Conservation (phyloP, 768 basidiomycete species). For the Sporobolomyces pararoseus region DNA sequence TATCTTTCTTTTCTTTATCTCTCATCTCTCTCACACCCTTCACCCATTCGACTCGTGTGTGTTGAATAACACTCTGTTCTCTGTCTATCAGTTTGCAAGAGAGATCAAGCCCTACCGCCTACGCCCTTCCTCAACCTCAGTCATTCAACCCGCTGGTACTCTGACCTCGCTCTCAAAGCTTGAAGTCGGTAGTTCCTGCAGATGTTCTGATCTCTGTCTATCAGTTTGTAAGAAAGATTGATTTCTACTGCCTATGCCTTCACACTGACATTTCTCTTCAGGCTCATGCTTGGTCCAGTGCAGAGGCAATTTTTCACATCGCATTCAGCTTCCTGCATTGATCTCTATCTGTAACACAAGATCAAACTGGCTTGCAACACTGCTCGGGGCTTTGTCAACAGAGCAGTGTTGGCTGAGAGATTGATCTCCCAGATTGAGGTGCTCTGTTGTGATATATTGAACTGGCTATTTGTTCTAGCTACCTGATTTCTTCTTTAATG, state of each 20-base stretch:
- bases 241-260: background rate
- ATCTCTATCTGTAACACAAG: too few species aligned
- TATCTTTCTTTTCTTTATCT: background rate
- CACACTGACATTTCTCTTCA: slow-evolving; percentile 3
- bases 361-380: too few species aligned
- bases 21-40: background rate
- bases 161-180: slow-evolving; percentile 4
- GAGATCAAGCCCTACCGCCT: background rate
- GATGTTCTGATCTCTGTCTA: background rate
- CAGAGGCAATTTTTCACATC: too few species aligned
- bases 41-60: too few species aligned
- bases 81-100: background rate
- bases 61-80: background rate
- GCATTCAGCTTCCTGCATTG: too few species aligned
- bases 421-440: too few species aligned
- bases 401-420: too few species aligned
- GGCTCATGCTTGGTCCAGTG: too few species aligned
- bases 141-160: background rate
- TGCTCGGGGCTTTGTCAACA: too few species aligned
- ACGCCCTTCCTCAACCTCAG: background rate
- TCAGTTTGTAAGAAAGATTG: background rate
- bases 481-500: too few species aligned
- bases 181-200: slow-evolving; percentile 8
- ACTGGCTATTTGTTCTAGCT: too few species aligned
- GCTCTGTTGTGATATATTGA: too few species aligned